phyloP scores from a whole-genome alignment of 2,329 filamentous ascomycete genomes.

The Trichoderma koningii region DNA sequence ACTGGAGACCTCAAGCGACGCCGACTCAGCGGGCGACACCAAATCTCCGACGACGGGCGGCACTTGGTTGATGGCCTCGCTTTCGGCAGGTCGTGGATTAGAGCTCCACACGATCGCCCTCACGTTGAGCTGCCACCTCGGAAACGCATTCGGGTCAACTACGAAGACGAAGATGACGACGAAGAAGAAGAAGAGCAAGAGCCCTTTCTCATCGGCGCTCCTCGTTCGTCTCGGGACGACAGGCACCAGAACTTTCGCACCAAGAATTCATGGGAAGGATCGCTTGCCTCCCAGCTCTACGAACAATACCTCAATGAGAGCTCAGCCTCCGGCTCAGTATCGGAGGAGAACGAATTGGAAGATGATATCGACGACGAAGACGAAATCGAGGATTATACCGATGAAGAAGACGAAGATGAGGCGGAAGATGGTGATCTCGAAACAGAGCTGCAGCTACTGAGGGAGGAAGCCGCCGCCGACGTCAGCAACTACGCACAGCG shows the following conservation, averaged over 20 bases:
- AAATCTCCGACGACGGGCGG: conserved; percentile 76
- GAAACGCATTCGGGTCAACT: conserved; percentile 62
- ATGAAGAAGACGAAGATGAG: conserved; percentile 16
- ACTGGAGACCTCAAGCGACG: conserved; percentile 73
- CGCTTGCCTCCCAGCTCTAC: background rate
- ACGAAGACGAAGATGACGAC: conserved; percentile 45
- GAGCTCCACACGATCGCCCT: conserved; percentile 62
- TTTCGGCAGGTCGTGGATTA: conserved; percentile 74
- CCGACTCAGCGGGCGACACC: conserved; percentile 73
- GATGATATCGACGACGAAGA: background rate
- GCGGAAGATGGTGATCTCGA: conserved; percentile 22
- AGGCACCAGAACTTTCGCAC: background rate
- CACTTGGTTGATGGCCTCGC: conserved; percentile 84
- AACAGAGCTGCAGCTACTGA: background rate
- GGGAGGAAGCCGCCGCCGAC: background rate
- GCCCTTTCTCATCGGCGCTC: conserved; percentile 7
- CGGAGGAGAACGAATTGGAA: background rate
- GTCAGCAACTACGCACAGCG: background rate
- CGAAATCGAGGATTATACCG: background rate
- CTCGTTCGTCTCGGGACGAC: background rate
- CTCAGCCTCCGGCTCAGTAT: background rate
- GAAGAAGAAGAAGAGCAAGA: conserved; percentile 44
- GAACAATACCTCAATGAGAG: conserved; percentile 5
- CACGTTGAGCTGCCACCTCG: conserved; percentile 70
- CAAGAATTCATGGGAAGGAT: conserved; percentile 33